Evolutionary conservation across 768 basidiomycete species (phyloP).

Genomic region (Glaciozyma martinii): DNA sequence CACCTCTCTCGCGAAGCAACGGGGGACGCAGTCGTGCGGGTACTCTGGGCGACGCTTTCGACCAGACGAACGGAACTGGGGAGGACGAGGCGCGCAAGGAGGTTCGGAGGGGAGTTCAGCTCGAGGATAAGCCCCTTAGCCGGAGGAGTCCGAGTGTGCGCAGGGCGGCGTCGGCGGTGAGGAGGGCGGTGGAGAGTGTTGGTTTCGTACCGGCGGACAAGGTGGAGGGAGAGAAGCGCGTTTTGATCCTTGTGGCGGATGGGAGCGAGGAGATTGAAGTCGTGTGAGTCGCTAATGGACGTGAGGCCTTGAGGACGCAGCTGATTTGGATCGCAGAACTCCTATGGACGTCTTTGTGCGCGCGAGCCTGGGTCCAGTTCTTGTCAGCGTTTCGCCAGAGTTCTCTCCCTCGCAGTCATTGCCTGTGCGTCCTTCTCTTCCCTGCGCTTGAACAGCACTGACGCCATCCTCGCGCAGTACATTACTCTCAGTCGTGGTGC

Average conservation of each 20-base stretch:
- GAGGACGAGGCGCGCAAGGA: not conserved
- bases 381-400: slow-evolving; percentile 21
- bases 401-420: slow-evolving; percentile 23
- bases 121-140: slow-evolving; percentile 21
- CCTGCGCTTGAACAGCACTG: not conserved
- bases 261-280: slow-evolving; percentile 28
- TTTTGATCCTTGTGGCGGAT: slow-evolving; percentile 26
- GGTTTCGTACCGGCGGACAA: slow-evolving; percentile 20
- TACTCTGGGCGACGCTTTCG: not conserved
- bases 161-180: slow-evolving; percentile 14
- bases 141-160: slow-evolving; percentile 10
- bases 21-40: not conserved
- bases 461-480: slow-evolving; percentile 1
- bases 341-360: slow-evolving; percentile 26
- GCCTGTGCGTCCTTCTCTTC: not conserved
- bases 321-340: not conserved
- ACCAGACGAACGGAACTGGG: slow-evolving; percentile 5
- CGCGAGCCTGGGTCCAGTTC: slow-evolving; percentile 13
- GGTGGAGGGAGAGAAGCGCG: slow-evolving; percentile 18
- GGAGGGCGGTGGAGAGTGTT: slow-evolving; percentile 7
- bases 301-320: too few relatives aligned
- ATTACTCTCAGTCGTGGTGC: slow-evolving; percentile 29
- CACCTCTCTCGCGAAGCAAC: not conserved
- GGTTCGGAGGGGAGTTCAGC: slow-evolving; percentile 16
- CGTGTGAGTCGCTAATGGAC: not conserved